Evolutionary conservation across 2,329 filamentous ascomycete genomes (phyloP), one percentile per base, ranked within the genome.

Genomic region (Pseudopyrenochaeta lycopersici): DNA sequence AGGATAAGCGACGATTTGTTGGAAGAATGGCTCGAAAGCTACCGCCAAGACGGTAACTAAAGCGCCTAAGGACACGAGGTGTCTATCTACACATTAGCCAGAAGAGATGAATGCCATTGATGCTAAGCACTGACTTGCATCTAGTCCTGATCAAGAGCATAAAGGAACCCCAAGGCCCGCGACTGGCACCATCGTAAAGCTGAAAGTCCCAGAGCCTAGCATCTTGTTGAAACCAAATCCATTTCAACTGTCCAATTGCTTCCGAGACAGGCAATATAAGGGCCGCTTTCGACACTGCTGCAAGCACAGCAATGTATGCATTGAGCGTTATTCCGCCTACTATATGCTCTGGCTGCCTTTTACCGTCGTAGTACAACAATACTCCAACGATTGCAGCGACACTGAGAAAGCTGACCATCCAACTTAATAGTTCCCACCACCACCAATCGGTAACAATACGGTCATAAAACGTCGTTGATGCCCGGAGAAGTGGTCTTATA

Each of bases 241-340:
- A 66, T 29, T 67, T 67, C n/a, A 67, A 45, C 40, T 67, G 62
- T 7, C 62, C 62, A 44, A 67, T 61, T 1, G 62, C 58, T 36
- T 66, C 60, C 3, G 60, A 60, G 2, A 66, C 49, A 2, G 64
- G 60, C 5, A 67, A 20, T 31, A 67, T 55, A 14, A 67, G 23
- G 1, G 64, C 60, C 31, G 64, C 56, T 17, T 64, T 67, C 3
- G 63, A 52, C 3, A 67, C 29, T 6, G 58, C 60, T 23, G 63
- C 54, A 23, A 66, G 59, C 4, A 64, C 50, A 27, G 23, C 23
- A 27, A 27, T 27, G 9, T 27, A 27, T 9, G 23, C 23, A 39
- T 68, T 62, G 27, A 64, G 45, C 4, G 59, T 66, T 15, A 64
- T 58, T 2, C 57, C 58, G 29, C 46, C 52, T 4, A 59, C 20